Evolutionary conservation across 2,329 filamentous ascomycete species (phyloP), one percentile per base, ranked within the genome.

Genomic region (Xylogone sp.): DNA sequence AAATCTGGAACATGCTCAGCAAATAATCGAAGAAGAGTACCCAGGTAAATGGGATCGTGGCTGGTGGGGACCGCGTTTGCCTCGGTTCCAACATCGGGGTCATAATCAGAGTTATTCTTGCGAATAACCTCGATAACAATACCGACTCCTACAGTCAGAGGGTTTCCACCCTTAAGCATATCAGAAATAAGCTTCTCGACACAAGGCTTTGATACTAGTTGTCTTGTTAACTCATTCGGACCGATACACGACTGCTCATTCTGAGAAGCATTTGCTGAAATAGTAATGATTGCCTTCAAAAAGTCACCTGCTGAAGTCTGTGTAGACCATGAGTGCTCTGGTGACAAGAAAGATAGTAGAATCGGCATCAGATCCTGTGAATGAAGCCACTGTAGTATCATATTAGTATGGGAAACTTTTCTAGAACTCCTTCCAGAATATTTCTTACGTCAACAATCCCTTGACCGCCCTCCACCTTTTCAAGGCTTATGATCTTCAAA

Each of bases 41-140:
- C 94, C 0, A 99, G 81, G 65, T 97, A 99, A 61, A 99, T 99
- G 3, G 94, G 94, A 64, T 99, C 94, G 48, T 88, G 85, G 58
- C 84, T 87, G 1, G 91, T 93, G 0, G 93, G 93, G 50, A 86
- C 77, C 2, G 88, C 82, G 58, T 88, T 88, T 22, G 88, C 83
- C 53, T 91, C 90, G 46, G 87, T 84, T 55, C 92, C 85, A 61
- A 92, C 88, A 61, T 97, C 94, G 1, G 94, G 87, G 61, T 99
- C 94, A 67, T 99, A 99, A 70, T 99, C 94, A 0, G 94, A 97
- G 68, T 99, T 99, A 71, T 99, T 99, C 74, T 99, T 99, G 54
- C 94, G 83, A 67, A 99, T 99, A 44, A 99, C 94, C 71, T 99
- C 94, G 57, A 99, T 99, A 29, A 99, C 83, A 63, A 97, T 97